Evolutionary conservation across 1,284 basidiomycete genomes (phyloP), one percentile per base, ranked within the genome.

Genomic region (Irpex sp.): DNA sequence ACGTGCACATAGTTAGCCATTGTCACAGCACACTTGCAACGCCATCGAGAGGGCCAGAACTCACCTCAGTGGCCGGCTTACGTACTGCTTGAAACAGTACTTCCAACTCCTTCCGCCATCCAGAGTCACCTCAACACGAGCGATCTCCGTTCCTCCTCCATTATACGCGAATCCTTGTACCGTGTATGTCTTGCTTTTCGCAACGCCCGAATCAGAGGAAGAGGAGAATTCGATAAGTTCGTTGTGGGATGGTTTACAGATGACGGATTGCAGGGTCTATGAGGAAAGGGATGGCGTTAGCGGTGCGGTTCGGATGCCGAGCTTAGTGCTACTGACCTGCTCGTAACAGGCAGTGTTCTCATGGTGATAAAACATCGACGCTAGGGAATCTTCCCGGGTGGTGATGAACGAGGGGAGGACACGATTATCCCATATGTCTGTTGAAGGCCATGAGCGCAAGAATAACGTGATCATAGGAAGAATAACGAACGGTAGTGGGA

Each of bases 61-160:
- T 19, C 33, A 66, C 66, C 66, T 62, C 17, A 68, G 50, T 4
- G 67, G 67, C 6, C 60, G 60, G 2, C 66, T 61, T 15, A 68
- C 19, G 50, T 68, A 70, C 2, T 61, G 66, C n/a, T 66, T 66
- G 59, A 68, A 67, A 37, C 68, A 69, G 35, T 67, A 71, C 26
- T 62, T 66, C 70, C 69, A 71, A 6, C 68, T 68, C 60, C 66
- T 67, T 1, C 69, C 69, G 1, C 65, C 68, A 33, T 70, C 69
- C 17, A 70, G 55, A 50, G 66, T 70, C 2, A 71, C 60, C 60
- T 71, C 70, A 1, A 71, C 66, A 8, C 68, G 68, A 17, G 67
- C 63, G 26, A 71, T 63, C 13, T 60, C 63, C 1, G 66, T 63
- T 0, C 70, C 70, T 33, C 61, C 63, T 3, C 68, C 69, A 36